Base-by-base conservation (phyloP, 2,329 filamentous ascomycete species). In the Apiospora saccharicola region DNA sequence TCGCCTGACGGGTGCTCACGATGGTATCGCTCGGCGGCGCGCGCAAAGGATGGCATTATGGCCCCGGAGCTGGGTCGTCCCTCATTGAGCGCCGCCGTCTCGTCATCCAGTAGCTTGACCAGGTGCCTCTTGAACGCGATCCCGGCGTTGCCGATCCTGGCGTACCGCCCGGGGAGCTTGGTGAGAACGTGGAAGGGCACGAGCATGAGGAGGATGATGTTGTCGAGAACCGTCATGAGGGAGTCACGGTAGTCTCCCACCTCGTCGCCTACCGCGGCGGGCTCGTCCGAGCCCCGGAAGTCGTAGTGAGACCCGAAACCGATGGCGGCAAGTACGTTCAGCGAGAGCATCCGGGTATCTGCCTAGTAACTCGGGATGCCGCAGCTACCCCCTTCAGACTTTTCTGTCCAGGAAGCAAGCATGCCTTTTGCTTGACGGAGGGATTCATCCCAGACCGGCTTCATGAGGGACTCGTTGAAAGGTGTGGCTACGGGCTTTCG, bases 291-390 rank as follows among this genome's bases (percentile, higher is more conserved):
- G 53, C 76, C 77, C 72, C 76, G 75, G 74, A 79, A 83, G 69
- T 78, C 74, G 71, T 75, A 79, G 0, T 75, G 77, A 64, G 79
- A 78, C 7, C 79, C 78, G 44, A 81, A 81, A 3, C 77, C 78
- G 22, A 76, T 79, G 6, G 73, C 46, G 8, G 78, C 77, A 1
- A 81, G 73, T 0, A 81, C 75, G 37, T 80, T 74, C 1, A 80
- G 73, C 1, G 79, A 79, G 0, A 81, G 61, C 0, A 77, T 80
- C 22, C 77, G 76, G 0, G 75, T 34, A 64, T 81, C 80, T 34
- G 19, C 14, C 26, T 61, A 26, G 4, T 79, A 71, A n/a, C 77
- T 79, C 1, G 72, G 46, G 0, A 77, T 72, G 0, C 64, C 71
- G 10, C 79, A 30, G 0, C n/a, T n/a, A n/a, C 64, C 71, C 5